Percentiles rank a stretch among this genome's conserved stretches.
Conservation (phyloP, 2,329 filamentous ascomycete genomes). For the Scedosporium aurantiacum region DNA sequence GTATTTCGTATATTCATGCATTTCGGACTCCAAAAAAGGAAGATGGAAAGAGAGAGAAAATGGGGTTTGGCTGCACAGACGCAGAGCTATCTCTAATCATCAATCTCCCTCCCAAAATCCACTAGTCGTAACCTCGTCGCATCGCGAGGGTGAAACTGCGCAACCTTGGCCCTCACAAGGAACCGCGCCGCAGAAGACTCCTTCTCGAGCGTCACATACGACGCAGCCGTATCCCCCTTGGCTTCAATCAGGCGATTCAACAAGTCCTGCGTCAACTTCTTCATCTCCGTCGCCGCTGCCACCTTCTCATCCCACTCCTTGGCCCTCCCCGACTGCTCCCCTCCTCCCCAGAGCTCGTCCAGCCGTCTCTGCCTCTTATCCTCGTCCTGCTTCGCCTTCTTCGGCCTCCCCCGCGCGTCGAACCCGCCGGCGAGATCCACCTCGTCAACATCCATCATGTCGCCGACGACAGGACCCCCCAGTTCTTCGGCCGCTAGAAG, state of each 20-base stretch:
- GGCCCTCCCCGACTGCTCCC: constrained; percentile 13
- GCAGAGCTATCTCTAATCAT: constrained; percentile 27
- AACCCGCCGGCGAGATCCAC: constrained; percentile 51
- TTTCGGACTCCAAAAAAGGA: too few relatives aligned
- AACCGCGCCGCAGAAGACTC: constrained; percentile 55
- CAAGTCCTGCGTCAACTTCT: constrained; percentile 46
- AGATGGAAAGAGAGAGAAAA: too few relatives aligned
- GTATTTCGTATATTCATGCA: too few relatives aligned
- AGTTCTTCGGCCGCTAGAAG: constrained; percentile 78
- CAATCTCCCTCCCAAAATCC: constrained; percentile 54
- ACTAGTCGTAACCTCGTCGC: constrained; percentile 47
- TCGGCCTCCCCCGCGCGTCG: constrained; percentile 45
- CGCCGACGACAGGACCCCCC: constrained; percentile 72
- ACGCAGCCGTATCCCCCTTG: constrained; percentile 40
- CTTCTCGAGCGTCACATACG: constrained; percentile 46
- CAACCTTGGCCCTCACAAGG: constrained; percentile 53
- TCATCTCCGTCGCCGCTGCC: constrained; percentile 46
- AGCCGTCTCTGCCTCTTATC: constrained; percentile 49
- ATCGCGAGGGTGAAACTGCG: constrained; percentile 54
- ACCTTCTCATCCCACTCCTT: constrained; percentile 33
- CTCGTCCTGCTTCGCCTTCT: constrained; percentile 28
- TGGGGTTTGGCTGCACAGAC: too few relatives aligned
- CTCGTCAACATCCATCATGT: constrained; percentile 52
- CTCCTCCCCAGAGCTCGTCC: constrained; percentile 50
- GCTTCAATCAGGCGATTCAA: constrained; percentile 47